Conservation (phyloP, 768 basidiomycete genomes). For the Leccinum variicolor region DNA sequence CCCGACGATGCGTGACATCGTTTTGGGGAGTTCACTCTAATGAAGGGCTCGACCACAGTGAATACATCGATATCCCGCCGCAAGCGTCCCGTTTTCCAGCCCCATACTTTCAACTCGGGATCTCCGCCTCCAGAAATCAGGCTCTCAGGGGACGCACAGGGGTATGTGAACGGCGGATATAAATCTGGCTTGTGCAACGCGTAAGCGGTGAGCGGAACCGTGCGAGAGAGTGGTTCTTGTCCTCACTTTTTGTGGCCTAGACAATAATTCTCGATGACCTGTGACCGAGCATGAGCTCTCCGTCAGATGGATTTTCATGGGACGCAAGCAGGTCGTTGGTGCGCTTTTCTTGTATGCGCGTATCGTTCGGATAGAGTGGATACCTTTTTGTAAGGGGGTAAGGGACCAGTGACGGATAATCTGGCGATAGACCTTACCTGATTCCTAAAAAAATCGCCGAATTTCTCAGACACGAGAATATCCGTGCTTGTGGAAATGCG, state of each 20-base stretch:
- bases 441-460: constrained; percentile 76
- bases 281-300: constrained; percentile 79
- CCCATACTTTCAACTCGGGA: constrained; percentile 68
- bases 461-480: constrained; percentile 88
- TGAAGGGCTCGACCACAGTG: constrained; percentile 45
- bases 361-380: constrained; percentile 40
- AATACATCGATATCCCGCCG: constrained; percentile 52
- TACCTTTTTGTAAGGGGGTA: constrained; percentile 43
- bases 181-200: constrained; percentile 47
- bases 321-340: constrained; percentile 40
- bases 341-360: constrained; percentile 23
- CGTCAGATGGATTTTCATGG: constrained; percentile 68
- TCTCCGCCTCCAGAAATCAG: constrained; percentile 93
- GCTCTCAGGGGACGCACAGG: constrained; percentile 32
- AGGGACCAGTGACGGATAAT: neutral
- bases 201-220: neutral
- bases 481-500: constrained; percentile 55
- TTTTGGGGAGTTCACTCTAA: constrained; percentile 33
- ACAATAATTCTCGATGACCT: constrained; percentile 89
- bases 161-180: constrained; percentile 81
- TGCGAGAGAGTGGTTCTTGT: neutral
- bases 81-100: constrained; percentile 65
- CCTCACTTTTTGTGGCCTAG: constrained; percentile 79
- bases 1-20: constrained; percentile 29
- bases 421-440: constrained; percentile 42